These are phyloP conservation scores for Ceriops tagal DNA, from an alignment of 345 rosid genomes.

Conservation along the genomic window DNA sequence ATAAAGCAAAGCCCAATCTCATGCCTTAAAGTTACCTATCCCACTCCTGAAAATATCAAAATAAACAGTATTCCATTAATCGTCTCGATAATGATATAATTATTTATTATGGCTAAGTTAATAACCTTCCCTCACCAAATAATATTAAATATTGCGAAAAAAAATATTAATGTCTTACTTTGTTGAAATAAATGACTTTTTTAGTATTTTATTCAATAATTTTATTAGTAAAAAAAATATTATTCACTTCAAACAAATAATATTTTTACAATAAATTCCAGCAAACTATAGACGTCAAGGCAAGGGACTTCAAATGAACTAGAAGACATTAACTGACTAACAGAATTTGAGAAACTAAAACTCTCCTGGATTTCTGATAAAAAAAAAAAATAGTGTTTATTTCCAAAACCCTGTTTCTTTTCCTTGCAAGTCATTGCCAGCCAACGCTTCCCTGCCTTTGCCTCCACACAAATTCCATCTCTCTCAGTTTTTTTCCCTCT, in stretches of 20 bases:
- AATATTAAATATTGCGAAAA: too few species aligned
- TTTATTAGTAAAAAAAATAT: too few species aligned
- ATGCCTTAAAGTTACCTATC: slow-evolving; percentile 1
- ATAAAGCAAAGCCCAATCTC: slow-evolving; percentile 9
- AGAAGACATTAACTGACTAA: not conserved
- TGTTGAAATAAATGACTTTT: too few species aligned
- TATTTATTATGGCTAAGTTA: too few species aligned
- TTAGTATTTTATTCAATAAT: too few species aligned
- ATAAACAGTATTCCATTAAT: too few species aligned
- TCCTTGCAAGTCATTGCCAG: slow-evolving; percentile 61
- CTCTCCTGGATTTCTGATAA: slow-evolving; percentile 2
- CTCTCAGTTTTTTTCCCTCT: too few species aligned
- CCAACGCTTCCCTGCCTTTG: slow-evolving; percentile 24
- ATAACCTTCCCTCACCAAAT: too few species aligned
- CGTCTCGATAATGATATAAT: not conserved
- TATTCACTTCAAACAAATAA: too few species aligned
- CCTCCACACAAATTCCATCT: slow-evolving; percentile 33
- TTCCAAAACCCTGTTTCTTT: slow-evolving; percentile 30
- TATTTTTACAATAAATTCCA: too few species aligned
- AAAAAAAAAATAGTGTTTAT: not conserved
- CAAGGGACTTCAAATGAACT: not conserved
- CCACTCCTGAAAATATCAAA: too few species aligned
- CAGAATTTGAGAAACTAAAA: not conserved
- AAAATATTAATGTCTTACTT: too few species aligned
- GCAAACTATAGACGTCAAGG: not conserved